Base-by-base conservation (phyloP, 2,329 filamentous ascomycete species). In the Aaosphaeria arxii region DNA sequence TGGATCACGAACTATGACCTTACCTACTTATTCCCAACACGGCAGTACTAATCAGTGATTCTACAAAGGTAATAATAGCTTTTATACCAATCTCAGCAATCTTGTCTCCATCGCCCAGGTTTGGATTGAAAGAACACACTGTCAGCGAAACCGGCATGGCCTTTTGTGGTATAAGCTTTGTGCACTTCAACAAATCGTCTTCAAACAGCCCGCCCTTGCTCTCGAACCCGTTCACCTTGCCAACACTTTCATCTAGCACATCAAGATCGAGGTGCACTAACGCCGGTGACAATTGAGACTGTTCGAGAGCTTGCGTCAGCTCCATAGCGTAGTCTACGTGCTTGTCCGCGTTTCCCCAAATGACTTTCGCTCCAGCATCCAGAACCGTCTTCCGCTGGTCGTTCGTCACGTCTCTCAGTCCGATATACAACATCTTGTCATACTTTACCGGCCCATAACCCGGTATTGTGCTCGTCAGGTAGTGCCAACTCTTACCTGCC, bases 181-280 rank as follows among this genome's bases (percentile, higher is more conserved):
- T 51, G n/a, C 48, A 53, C 33, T 39, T 40, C 13, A 57, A 3
- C 6, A 53, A 7, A 33, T 53, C 52, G 2, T 53, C 50, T 13
- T 57, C 52, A 0, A 60, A 41, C 31, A 74, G 32, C 0, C 68
- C 69, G 1, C 68, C 69, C 1, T 62, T 57, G 0, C 63, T 67
- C 28, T 68, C 63, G 45, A 65, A 72, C 33, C 64, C 64, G 47
- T 73, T 72, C 4, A 63, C 69, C n/a, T 56, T 58, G 0, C 69
- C 69, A 9, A 70, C 51, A 1, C 59, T 64, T 3, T 57, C 48
- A 40, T 73, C 70, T 4, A 72, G 51, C 4, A 60, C 55, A 44
- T 72, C 71, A 5, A 72, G 55, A 40, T 73, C 70, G 2, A 73
- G 44, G 41, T 72, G 71, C 5, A 72, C 61, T 44, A 70, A 53